phyloP scores from a whole-genome alignment of 306 rosid genomes.

The Mucuna pruriens region DNA sequence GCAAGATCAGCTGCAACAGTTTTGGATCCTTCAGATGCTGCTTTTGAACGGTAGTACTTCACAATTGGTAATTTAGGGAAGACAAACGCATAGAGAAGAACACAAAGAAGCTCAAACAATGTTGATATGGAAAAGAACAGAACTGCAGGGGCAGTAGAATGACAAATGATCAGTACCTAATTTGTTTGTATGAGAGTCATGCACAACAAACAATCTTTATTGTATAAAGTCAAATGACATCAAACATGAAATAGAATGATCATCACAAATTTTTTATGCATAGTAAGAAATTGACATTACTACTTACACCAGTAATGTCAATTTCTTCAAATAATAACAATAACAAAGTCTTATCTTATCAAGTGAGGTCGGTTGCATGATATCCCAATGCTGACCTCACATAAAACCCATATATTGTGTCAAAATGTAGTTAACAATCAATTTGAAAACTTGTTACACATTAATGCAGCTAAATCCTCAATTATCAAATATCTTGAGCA shows the following conservation, averaged over 20 bases:
- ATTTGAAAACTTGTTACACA: slow-evolving; percentile 16
- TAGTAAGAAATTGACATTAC: not conserved
- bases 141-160: slow-evolving; percentile 59
- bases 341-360: not conserved
- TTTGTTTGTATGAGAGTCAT: not conserved
- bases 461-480: not conserved
- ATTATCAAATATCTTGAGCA: not conserved
- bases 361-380: not conserved
- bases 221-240: not conserved
- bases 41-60: slow-evolving; percentile 83
- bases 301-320: not conserved
- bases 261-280: not conserved
- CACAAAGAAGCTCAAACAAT: slow-evolving; percentile 71
- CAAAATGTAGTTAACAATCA: not conserved
- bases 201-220: slow-evolving; percentile 2
- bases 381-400: too few species aligned
- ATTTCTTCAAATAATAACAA: not conserved
- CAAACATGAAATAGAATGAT: not conserved
- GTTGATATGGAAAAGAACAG: slow-evolving; percentile 75
- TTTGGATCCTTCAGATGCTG: slow-evolving; percentile 87
- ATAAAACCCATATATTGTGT: too few species aligned
- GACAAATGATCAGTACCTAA: not conserved
- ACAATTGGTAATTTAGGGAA: slow-evolving; percentile 82
- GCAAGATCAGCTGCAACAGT: slow-evolving; percentile 90
- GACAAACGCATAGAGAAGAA: slow-evolving; percentile 64